Evolutionary conservation across 2,329 filamentous ascomycete genomes (phyloP).

Genomic region (Helotiales sp.): DNA sequence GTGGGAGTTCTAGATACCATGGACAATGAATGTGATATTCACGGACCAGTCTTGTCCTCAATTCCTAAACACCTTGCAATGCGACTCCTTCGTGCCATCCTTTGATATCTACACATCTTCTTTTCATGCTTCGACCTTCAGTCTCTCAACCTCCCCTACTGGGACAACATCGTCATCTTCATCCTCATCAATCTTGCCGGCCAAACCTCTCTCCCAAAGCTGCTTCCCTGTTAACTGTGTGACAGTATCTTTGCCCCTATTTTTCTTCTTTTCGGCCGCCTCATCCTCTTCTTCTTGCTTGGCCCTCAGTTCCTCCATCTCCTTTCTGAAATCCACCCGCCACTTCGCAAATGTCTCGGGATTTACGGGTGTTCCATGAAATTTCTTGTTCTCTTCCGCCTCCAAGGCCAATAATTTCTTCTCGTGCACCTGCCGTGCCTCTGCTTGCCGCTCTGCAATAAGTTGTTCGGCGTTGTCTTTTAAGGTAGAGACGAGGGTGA

Average conservation of each 20-base stretch:
- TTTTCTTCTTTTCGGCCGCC: conserved; percentile 79
- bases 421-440: conserved; percentile 57
- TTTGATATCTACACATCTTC: conserved; percentile 19
- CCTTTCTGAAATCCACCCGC: conserved; percentile 74
- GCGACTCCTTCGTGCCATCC: conserved; percentile 28
- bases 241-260: conserved; percentile 71
- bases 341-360: conserved; percentile 81
- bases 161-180: conserved; percentile 61
- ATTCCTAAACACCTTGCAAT: conserved; percentile 29
- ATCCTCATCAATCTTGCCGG: conserved; percentile 64
- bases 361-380: conserved; percentile 89
- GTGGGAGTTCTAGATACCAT: background rate
- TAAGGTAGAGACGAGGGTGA: conserved; percentile 81
- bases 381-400: conserved; percentile 93
- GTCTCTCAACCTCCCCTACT: conserved; percentile 63
- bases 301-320: conserved; percentile 74
- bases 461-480: conserved; percentile 91
- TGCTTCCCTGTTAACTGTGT: conserved; percentile 71
- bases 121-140: conserved; percentile 61
- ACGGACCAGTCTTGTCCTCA: background rate
- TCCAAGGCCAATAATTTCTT: conserved; percentile 62
- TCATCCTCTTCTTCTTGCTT: conserved; percentile 73
- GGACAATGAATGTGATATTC: background rate
- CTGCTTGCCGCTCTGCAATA: conserved; percentile 71
- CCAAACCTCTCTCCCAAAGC: conserved; percentile 76